Base-by-base conservation (phyloP, 2,329 filamentous ascomycete species). In the Blastomyces emzantsi region DNA sequence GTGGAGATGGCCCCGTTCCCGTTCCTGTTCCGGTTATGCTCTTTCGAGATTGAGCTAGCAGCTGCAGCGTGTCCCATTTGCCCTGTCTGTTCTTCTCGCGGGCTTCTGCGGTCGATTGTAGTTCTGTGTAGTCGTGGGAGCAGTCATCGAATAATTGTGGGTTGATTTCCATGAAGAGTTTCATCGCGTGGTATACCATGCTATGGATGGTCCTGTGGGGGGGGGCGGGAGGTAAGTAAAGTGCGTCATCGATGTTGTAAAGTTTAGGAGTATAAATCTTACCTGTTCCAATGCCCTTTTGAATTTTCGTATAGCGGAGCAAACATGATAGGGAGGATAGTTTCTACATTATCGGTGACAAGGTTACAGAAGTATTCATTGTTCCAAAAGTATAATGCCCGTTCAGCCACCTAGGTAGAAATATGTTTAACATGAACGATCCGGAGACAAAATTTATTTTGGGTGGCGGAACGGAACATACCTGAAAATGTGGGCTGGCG, bases 181-280 rank as follows among this genome's bases (percentile, higher is more conserved):
- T 99, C 94, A 99, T 97, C 64, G 94, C 94, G 72, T 97, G 99
- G 77, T 97, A 97, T 13, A 99, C 94, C 93, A 99, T 97, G 74
- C 94, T 94, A 73, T 99, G 94, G 69, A 99, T 99, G 8, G 94
- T 99, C 72, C 94, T 97, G 61, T 39, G 25, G 45, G 7, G 45
- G 30, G 7, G 19, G n/a, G 15, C 45, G 17, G 5, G 43, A 8
- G 9, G 22, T n/a, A 33, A 64, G 54, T 67, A 62, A 65, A 62
- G 52, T 62, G 15, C 5, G 25, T 25, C 57, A 1, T 28, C 25
- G 13, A 7, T 17, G 30, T 52, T 19, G 13, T 9, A 52, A 52
- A 17, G 25, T 52, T 52, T 5, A 13, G 47, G 22, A 28, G 11
- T 51, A 19, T 39, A 61, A 17, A 59, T 72, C 85, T 72, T 83